Conservation (phyloP, 164 flowering plant genomes). For the Cinnamomum micranthum region DNA sequence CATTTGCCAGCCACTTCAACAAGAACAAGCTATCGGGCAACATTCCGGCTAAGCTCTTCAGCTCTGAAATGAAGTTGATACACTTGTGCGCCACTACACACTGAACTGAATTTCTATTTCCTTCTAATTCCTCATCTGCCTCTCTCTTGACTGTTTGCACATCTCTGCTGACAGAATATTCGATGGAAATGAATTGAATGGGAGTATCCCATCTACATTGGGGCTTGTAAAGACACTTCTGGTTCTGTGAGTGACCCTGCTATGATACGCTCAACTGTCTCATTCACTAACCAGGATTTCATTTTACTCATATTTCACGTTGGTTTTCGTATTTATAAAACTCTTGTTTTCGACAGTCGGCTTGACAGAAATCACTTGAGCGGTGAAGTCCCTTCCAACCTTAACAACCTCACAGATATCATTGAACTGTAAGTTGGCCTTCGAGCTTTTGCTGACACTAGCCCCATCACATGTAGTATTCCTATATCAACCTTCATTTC, state of each 20-base stretch:
- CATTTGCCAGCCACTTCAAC: constrained; percentile 77
- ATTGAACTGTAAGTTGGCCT: constrained; percentile 58
- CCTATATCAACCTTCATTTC: not conserved
- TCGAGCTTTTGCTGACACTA: not conserved
- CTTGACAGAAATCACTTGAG: constrained; percentile 64
- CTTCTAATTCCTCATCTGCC: not conserved
- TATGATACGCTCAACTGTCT: not conserved
- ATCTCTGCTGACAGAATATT: constrained; percentile 45
- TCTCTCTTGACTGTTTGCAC: not conserved
- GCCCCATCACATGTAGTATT: not conserved
- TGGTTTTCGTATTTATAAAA: not conserved
- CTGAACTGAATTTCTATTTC: not conserved
- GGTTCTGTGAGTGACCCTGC: constrained; percentile 64
- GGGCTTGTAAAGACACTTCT: constrained; percentile 68
- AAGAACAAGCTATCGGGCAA: constrained; percentile 75
- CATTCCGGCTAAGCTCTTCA: constrained; percentile 65
- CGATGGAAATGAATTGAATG: constrained; percentile 71
- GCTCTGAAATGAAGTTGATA: constrained; percentile 62
- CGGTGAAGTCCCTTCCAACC: constrained; percentile 56
- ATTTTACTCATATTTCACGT: not conserved
- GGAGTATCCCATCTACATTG: constrained; percentile 57
- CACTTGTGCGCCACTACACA: constrained; percentile 61
- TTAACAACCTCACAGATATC: constrained; percentile 57
- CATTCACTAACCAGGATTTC: not conserved
- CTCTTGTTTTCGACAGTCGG: constrained; percentile 43